Percentiles rank a stretch among this genome's conserved stretches.
These are phyloP conservation scores for Hypholoma fasciculare DNA, from an alignment of 768 basidiomycete species.

Conservation along the genomic window DNA sequence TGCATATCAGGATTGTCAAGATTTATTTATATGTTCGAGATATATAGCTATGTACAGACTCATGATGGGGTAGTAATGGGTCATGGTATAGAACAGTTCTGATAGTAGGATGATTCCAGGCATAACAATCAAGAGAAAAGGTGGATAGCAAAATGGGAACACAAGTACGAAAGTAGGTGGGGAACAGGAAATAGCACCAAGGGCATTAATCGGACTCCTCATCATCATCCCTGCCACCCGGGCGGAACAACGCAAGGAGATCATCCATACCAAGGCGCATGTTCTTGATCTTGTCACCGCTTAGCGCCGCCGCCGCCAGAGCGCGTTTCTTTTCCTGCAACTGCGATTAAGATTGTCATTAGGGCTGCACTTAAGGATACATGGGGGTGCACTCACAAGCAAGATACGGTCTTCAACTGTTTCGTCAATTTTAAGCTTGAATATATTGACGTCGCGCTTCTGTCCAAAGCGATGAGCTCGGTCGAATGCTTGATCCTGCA, in stretches of 20 bases:
- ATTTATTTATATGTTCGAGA: not conserved
- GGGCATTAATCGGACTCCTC: slow-evolving; percentile 33
- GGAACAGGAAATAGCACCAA: no score
- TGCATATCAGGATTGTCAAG: not conserved
- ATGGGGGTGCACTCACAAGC: slow-evolving; percentile 37
- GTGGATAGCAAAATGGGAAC: no score
- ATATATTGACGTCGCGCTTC: slow-evolving; percentile 81
- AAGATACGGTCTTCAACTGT: slow-evolving; percentile 91
- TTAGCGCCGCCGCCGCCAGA: slow-evolving; percentile 79
- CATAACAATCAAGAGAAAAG: no score
- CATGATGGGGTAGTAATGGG: not conserved
- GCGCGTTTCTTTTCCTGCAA: slow-evolving; percentile 93
- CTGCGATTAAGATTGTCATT: slow-evolving; percentile 27
- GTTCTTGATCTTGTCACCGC: slow-evolving; percentile 86
- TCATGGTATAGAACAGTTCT: not conserved
- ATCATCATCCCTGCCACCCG: slow-evolving; percentile 57
- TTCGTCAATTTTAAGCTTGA: slow-evolving; percentile 82
- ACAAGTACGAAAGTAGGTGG: no score
- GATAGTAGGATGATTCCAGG: no score
- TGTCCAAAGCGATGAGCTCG: slow-evolving; percentile 91
- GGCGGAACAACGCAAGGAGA: slow-evolving; percentile 76
- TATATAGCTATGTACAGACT: not conserved
- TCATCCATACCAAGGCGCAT: slow-evolving; percentile 85
- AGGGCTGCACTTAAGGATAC: not conserved
- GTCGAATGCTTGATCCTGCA: slow-evolving; percentile 90